A percentile compares a stretch with the other conserved stretches of the same genome.
Evolutionary conservation across 345 rosid species (phyloP).

Genomic region (Carallia pectinifolia): DNA sequence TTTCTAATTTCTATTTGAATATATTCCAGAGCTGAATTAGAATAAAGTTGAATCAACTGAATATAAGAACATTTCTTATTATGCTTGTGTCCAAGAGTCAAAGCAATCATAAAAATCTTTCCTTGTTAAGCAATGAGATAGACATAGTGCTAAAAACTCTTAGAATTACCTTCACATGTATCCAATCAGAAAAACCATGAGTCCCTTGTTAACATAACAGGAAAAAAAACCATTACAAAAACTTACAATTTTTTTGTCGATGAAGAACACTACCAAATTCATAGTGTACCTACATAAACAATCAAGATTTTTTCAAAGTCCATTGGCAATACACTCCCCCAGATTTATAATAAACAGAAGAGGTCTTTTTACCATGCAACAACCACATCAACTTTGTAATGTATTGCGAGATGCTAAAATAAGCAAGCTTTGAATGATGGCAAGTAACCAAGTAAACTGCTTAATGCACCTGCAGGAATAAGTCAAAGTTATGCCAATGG

Average conservation of each 20-base stretch:
- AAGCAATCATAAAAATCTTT: no score
- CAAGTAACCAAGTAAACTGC: slow-evolving; percentile 75
- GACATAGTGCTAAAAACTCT: neutral
- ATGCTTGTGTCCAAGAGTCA: no score
- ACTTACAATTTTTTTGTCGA: slow-evolving; percentile 92
- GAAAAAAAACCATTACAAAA: neutral
- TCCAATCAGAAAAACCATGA: slow-evolving; percentile 13
- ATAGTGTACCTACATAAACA: slow-evolving; percentile 72
- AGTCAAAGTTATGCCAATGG: neutral
- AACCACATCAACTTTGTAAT: slow-evolving; percentile 84
- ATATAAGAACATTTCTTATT: no score
- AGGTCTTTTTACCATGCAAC: slow-evolving; percentile 68
- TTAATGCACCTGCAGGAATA: slow-evolving; percentile 61
- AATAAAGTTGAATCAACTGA: no score
- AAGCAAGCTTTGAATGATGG: slow-evolving; percentile 73
- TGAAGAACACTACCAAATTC: slow-evolving; percentile 71
- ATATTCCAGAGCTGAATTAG: no score
- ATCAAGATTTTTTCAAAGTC: neutral
- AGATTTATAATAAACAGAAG: neutral
- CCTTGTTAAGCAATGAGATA: no score
- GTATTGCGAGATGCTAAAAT: slow-evolving; percentile 86
- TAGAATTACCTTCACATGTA: neutral
- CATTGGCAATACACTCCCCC: no score
- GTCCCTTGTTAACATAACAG: neutral
- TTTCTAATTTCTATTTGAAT: no score